Percentiles rank a stretch among this genome's conserved stretches.
Evolutionary conservation across 2,329 filamentous ascomycete genomes (phyloP).

Genomic region (Colletotrichum sojae): DNA sequence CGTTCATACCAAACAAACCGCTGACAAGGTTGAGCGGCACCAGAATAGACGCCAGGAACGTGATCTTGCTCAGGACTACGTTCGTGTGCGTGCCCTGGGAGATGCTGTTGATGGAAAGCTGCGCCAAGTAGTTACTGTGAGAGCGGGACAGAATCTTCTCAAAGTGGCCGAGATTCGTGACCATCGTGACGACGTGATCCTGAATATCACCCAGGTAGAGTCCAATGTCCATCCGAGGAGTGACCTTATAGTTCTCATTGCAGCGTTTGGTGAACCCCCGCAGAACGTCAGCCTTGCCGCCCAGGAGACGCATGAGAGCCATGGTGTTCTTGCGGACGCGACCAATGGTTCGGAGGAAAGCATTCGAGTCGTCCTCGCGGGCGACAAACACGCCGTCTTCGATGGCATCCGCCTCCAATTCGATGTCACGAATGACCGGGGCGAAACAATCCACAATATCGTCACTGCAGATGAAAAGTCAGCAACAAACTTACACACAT

Average conservation of each 20-base stretch:
- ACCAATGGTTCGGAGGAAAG: conserved; percentile 89
- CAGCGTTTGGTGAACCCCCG: conserved; percentile 98
- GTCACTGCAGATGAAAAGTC: conserved; percentile 70
- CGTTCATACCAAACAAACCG: conserved; percentile 91
- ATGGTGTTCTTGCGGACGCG: conserved; percentile 95
- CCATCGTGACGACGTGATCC: conserved; percentile 99
- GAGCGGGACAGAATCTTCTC: conserved; percentile 97
- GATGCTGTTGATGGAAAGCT: conserved; percentile 93
- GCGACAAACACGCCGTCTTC: conserved; percentile 97
- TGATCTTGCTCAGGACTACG: conserved; percentile 93
- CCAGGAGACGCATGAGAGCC: conserved; percentile 90
- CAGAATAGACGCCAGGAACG: conserved; percentile 92
- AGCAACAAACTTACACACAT: conserved; percentile 39
- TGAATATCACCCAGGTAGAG: conserved; percentile 98
- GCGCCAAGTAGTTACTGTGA: conserved; percentile 96
- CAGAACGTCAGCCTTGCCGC: conserved; percentile 98
- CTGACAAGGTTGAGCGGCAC: conserved; percentile 95
- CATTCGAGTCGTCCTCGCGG: conserved; percentile 88
- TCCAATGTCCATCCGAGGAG: conserved; percentile 95
- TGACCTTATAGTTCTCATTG: conserved; percentile 97
- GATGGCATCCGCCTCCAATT: conserved; percentile 90
- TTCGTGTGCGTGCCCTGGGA: conserved; percentile 91
- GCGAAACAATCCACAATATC: conserved; percentile 98
- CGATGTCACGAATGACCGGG: conserved; percentile 88
- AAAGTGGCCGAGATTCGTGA: conserved; percentile 94